Evolutionary conservation across 1,139 yeast species (phyloP), one percentile per base, ranked within the genome.

Genomic region (Sugiyamaella japonica): DNA sequence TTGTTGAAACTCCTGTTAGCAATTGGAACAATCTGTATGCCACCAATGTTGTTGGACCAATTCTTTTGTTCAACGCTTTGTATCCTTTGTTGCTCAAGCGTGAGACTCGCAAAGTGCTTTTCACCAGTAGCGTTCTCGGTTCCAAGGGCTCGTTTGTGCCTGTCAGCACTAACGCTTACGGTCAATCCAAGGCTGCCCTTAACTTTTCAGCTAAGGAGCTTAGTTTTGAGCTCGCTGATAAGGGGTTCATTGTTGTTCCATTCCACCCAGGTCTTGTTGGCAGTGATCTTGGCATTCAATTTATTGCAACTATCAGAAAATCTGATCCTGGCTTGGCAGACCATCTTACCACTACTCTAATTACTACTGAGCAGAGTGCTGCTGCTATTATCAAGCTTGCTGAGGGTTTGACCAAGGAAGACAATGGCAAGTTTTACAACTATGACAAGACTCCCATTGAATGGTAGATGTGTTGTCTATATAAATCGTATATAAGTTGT

Each of bases 201-300:
- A 52, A 56, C 41, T 50, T 43, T 37, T 36, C 55, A n/a, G 39
- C 50, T 20, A 53, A 50, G 43, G 47, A 62, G 37, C 45, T 43
- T 23, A 41, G 36, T 31, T 10, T 15, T 10, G 52, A 71, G 50
- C 55, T 63, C 25, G 59, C 55, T 12, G 54, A 42, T 0, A 67
- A 70, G 25, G 65, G 61, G 2, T 66, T 66, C 50, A 62, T 59
- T 3, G 62, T 70, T 12, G 57, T 66, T 12, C 62, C 70, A n/a
- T 50, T 71, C 15, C 69, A 66, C 53, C 76, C 76, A 2, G 76
- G 76, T 44, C 47, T 63, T 20, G 74, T 71, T 12, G 9, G 53
- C 1, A 69, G 72, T 37, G 74, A 71, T 39, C 63, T 66, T 68
- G 67, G 50, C 3, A 25, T 28, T n/a, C 31, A 15, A 2, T 28